Evolutionary conservation across 139 green algal genomes (phyloP).

Genomic region (Nannochloris sp.): DNA sequence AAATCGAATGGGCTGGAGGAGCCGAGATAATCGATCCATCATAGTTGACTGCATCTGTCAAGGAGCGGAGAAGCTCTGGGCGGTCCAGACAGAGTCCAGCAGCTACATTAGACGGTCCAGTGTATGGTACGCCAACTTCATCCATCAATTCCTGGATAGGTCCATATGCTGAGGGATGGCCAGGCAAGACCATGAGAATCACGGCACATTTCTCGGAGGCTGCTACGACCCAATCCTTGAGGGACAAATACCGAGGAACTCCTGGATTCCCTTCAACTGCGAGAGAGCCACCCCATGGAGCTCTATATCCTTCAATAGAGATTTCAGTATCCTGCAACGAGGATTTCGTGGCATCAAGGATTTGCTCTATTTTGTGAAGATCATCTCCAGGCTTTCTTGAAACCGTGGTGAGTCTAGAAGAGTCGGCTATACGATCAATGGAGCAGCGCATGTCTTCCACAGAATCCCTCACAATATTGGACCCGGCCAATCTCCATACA

Average conservation of each 20-base stretch:
- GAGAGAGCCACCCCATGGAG: slow-evolving; percentile 4
- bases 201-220: slow-evolving; percentile 9
- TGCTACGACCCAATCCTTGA: slow-evolving; percentile 8
- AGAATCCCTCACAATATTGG: not conserved
- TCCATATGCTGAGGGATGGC: slow-evolving; percentile 9
- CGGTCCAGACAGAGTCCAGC: slow-evolving; percentile 17
- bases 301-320: not conserved
- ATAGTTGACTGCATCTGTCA: not conserved
- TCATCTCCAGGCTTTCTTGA: not conserved
- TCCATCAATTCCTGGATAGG: slow-evolving; percentile 25
- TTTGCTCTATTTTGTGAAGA: slow-evolving; percentile 2
- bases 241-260: slow-evolving; percentile 7
- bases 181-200: slow-evolving; percentile 12
- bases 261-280: too few species aligned
- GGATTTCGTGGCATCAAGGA: not conserved
- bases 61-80: slow-evolving; percentile 1
- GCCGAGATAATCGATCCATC: not conserved
- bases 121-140: slow-evolving; percentile 11
- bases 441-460: not conserved
- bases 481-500: not conserved
- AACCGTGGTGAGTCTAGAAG: not conserved
- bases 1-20: slow-evolving; percentile 15
- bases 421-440: not conserved
- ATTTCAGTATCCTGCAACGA: not conserved
- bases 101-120: slow-evolving; percentile 2